Percentiles rank a stretch among this genome's conserved stretches.
phyloP scores from a whole-genome alignment of 371 early-diverging fungal species.

The Lichtheimia ornata region DNA sequence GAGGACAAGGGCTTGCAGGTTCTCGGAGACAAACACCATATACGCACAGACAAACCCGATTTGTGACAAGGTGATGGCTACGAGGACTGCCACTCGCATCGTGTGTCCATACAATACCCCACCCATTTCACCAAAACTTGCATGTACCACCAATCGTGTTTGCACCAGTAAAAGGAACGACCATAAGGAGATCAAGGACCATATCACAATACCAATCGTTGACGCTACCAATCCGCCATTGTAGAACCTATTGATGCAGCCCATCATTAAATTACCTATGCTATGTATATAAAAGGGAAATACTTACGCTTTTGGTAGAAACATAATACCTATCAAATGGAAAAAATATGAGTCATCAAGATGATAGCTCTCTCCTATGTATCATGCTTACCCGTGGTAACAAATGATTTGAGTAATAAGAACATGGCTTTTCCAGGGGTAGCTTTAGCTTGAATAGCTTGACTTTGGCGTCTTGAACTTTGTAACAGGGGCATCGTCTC shows the following conservation, averaged over 20 bases:
- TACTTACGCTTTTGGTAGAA: constrained; percentile 72
- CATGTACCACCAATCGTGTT: constrained; percentile 57
- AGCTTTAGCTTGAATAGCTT: constrained; percentile 64
- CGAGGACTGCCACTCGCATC: constrained; percentile 71
- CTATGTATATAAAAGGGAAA: neutral
- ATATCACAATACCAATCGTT: constrained; percentile 48
- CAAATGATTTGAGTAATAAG: constrained; percentile 84
- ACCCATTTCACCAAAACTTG: constrained; percentile 71
- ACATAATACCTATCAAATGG: constrained; percentile 61
- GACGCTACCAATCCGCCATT: constrained; percentile 71
- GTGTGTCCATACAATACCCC: constrained; percentile 72
- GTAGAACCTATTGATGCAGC: constrained; percentile 46
- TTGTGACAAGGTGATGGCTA: constrained; percentile 84
- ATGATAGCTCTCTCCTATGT: neutral
- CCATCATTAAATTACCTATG: too few species aligned
- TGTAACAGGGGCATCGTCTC: constrained; percentile 62
- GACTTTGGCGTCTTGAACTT: constrained; percentile 31
- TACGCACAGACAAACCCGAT: constrained; percentile 88
- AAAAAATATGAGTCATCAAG: neutral
- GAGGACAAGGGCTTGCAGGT: constrained; percentile 69
- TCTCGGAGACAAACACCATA: constrained; percentile 86
- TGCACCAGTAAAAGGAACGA: constrained; percentile 66
- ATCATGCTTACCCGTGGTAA: constrained; percentile 68
- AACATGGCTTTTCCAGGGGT: constrained; percentile 83
- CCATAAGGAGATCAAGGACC: constrained; percentile 60